Percentiles rank a stretch among this genome's conserved stretches.
Conservation (phyloP, 257 asterid species). For the Solanum clarkiae region DNA sequence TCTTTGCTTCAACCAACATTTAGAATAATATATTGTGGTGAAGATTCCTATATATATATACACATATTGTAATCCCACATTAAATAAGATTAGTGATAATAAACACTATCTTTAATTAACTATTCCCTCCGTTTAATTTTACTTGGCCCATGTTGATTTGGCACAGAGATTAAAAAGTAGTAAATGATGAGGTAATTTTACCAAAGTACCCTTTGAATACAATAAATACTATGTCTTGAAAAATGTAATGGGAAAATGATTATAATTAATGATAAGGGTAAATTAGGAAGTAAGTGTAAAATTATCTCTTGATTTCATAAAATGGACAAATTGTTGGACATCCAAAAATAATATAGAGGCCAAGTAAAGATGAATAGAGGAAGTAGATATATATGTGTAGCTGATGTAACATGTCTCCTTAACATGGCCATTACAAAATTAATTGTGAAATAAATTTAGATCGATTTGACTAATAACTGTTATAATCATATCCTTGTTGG, state of each 20-base stretch:
- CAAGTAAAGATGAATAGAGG: too few relatives aligned
- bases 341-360: too few relatives aligned
- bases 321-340: too few relatives aligned
- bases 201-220: too few relatives aligned
- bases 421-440: conserved; percentile 2
- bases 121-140: not conserved
- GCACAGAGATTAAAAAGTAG: too few relatives aligned
- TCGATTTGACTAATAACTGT: conserved; percentile 17
- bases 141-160: too few relatives aligned
- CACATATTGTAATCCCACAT: conserved; percentile 11
- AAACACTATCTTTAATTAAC: not conserved
- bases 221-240: too few relatives aligned
- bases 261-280: too few relatives aligned
- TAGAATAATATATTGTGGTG: conserved; percentile 60
- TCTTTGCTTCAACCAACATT: conserved; percentile 72
- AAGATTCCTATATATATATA: conserved; percentile 31
- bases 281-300: too few relatives aligned
- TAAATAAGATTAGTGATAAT: not conserved
- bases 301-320: too few relatives aligned
- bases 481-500: not conserved
- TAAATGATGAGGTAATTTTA: too few relatives aligned
- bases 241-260: too few relatives aligned
- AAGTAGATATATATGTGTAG: not conserved
- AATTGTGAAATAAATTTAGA: conserved; percentile 1
- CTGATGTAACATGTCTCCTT: conserved; percentile 32